phyloP scores from a whole-genome alignment of 371 early-diverging fungal genomes.

The Fennellomyces sp. region DNA sequence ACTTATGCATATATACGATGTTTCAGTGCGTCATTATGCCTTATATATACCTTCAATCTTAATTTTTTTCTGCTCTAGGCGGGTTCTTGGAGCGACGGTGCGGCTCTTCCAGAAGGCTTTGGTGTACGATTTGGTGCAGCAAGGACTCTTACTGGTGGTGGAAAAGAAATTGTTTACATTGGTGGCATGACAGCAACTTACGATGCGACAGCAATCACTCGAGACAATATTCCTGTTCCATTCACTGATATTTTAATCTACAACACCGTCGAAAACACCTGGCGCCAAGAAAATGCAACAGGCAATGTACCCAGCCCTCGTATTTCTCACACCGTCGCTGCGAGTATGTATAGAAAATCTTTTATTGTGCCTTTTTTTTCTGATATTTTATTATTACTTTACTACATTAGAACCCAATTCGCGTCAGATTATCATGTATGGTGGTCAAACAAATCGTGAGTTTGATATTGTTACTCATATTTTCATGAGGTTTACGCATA shows the following conservation, averaged over 20 bases:
- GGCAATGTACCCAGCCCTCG: background rate
- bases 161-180: background rate
- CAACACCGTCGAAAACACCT: background rate
- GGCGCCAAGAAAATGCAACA: background rate
- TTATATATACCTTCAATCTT: too few species aligned
- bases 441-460: background rate
- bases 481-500: background rate
- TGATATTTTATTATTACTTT: background rate
- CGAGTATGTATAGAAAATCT: background rate
- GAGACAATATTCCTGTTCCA: background rate
- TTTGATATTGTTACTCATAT: background rate
- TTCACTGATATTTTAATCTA: background rate
- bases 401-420: background rate
- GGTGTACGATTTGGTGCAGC: background rate
- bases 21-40: too few species aligned
- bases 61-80: too few species aligned
- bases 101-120: background rate
- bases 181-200: conserved; percentile 1
- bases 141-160: background rate
- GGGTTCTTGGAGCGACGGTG: background rate
- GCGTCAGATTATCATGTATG: background rate
- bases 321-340: background rate
- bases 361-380: background rate
- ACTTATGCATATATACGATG: too few species aligned
- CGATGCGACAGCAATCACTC: background rate